Base-by-base conservation (phyloP, 2,329 filamentous ascomycete genomes). In the Exserohilum turcica region DNA sequence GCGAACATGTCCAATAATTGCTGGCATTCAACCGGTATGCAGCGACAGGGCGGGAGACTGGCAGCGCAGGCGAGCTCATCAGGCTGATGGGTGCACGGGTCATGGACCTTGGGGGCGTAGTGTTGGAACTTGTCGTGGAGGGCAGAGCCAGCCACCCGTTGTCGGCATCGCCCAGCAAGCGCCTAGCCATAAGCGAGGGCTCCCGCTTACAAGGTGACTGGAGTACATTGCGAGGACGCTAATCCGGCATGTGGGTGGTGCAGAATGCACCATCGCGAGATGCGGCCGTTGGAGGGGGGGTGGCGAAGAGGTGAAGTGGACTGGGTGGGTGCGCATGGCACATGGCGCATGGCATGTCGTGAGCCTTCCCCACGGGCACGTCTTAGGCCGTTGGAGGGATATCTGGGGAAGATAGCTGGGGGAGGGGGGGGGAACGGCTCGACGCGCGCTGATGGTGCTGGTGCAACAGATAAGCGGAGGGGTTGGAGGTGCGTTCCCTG, bases 161-260 rank as follows among this genome's bases (percentile, higher is more conserved):
- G 46, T 33, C 40, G 46, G 36, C 28, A 13, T 27, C 21, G 49
- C 43, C 43, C 51, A 44, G 47, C 24, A 35, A 42, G 43, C 29
- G 47, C 42, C 52, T 42, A 54, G 52, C 36, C 24, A 6, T 46
- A 36, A 46, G 52, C 52, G 36, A 54, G 47, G 36, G 21, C 40
- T 37, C 51, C 46, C 40, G 50, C 39, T 37, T 18, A 37, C 28
- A 44, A 36, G 42, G 27, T 49, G 10, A 21, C 7, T 52, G 32
- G 32, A 21, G n/a, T 19, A 46, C 16, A 32, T 39, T 40, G 36
- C 18, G 15, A 39, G 43, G 45, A 36, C 27, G 40, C 54, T 53
- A 43, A 45, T 31, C 48, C 45, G 28, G 36, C 36, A 32, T 48
- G 5, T 7, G 16, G 19, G 15, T 36, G 32, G 21, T 52, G 32